Evolutionary conservation across 805 yeast genomes (phyloP).

Genomic region (Lachancea dasiensis): DNA sequence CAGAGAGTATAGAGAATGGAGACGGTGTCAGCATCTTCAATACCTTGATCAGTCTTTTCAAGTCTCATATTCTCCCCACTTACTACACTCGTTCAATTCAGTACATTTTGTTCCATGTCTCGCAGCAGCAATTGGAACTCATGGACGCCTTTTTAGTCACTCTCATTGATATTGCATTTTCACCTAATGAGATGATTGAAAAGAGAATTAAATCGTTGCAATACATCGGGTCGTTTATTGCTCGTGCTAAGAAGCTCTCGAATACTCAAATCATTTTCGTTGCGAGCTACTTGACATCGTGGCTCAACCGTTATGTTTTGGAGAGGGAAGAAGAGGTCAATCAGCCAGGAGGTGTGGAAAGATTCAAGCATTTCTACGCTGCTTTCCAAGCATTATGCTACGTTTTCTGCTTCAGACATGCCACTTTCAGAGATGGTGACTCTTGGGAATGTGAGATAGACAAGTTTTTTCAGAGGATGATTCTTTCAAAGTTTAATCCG

Average conservation of each 20-base stretch:
- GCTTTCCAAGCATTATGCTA: conserved; percentile 86
- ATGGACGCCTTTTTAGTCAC: conserved; percentile 80
- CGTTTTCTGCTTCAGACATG: conserved; percentile 84
- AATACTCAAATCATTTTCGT: conserved; percentile 74
- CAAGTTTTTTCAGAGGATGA: conserved; percentile 77
- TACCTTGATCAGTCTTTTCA: conserved; percentile 69
- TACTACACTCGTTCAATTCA: conserved; percentile 87
- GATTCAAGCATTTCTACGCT: conserved; percentile 84
- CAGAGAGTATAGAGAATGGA: conserved; percentile 49
- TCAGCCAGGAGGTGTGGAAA: conserved; percentile 71
- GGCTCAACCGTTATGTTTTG: conserved; percentile 74
- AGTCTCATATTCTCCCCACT: conserved; percentile 80
- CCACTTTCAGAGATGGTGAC: conserved; percentile 42
- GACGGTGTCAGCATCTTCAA: conserved; percentile 65
- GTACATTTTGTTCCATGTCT: conserved; percentile 70
- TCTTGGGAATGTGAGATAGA: conserved; percentile 79
- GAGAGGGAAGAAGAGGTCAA: conserved; percentile 83
- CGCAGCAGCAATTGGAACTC: conserved; percentile 77
- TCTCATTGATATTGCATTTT: conserved; percentile 76
- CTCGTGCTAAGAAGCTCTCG: conserved; percentile 72
- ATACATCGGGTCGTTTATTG: conserved; percentile 82
- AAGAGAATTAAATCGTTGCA: conserved; percentile 86
- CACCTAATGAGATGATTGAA: conserved; percentile 59
- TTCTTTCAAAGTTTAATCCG: conserved; percentile 87
- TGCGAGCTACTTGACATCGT: conserved; percentile 70